Conservation (phyloP, 352 stramenopile species). For the Peronospora destructor region DNA sequence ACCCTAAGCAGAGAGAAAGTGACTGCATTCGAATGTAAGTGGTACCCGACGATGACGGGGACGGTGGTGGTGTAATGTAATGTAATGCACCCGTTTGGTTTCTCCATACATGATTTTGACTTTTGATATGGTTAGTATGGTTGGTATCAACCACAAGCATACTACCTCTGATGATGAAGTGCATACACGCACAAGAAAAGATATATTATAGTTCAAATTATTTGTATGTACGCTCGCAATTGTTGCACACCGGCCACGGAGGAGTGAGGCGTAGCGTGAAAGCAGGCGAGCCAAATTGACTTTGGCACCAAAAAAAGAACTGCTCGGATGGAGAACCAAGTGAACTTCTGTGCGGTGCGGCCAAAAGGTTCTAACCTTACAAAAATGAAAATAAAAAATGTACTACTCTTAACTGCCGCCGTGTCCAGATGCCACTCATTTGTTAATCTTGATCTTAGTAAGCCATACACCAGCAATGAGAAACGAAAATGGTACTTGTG, state of each 20-base stretch:
- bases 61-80: background rate
- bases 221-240: constrained; percentile 43
- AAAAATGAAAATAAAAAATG: background rate
- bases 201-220: background rate
- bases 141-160: no score
- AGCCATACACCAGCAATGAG: background rate
- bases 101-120: no score
- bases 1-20: constrained; percentile 16
- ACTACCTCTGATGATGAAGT: no score
- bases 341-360: constrained; percentile 53
- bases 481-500: constrained; percentile 1
- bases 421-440: constrained; percentile 5
- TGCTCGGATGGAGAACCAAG: constrained; percentile 25
- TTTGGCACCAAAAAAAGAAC: constrained; percentile 48
- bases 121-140: no score
- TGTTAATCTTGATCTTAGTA: constrained; percentile 5
- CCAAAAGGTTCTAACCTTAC: background rate
- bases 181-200: background rate
- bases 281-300: constrained; percentile 44
- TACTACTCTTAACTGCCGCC: background rate
- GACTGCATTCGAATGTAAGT: background rate
- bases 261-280: constrained; percentile 41
- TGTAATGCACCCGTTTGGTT: constrained; percentile 9
- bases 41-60: constrained; percentile 5
- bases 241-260: constrained; percentile 56